phyloP scores from a whole-genome alignment of 139 green algal genomes.

The Micractinium conductrix region DNA sequence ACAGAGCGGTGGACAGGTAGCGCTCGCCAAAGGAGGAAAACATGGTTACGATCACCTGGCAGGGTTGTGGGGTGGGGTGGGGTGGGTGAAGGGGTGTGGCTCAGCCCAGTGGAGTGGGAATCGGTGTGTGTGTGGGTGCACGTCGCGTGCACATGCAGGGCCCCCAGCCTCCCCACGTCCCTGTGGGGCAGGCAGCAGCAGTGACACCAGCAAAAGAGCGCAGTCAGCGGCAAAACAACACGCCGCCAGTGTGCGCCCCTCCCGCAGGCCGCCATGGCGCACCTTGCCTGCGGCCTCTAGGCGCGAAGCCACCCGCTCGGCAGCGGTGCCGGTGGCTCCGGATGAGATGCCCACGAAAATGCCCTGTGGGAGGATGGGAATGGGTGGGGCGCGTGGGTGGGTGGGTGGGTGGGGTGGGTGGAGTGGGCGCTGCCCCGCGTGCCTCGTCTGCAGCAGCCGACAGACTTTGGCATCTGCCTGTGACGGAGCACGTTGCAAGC shows the following conservation, averaged over 20 bases:
- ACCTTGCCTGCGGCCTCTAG: slow-evolving; percentile 90
- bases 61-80: background rate
- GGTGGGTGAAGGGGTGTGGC: background rate
- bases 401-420: too few relatives aligned
- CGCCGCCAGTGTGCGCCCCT: too few relatives aligned
- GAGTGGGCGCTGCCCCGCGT: too few relatives aligned
- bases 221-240: background rate
- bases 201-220: background rate
- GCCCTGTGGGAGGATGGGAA: too few relatives aligned
- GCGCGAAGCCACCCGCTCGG: slow-evolving; percentile 76
- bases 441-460: too few relatives aligned
- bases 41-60: slow-evolving; percentile 71
- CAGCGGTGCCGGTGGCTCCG: slow-evolving; percentile 62
- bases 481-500: too few relatives aligned
- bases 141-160: background rate
- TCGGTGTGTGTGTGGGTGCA: too few relatives aligned
- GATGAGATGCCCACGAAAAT: slow-evolving; percentile 79
- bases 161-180: background rate
- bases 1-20: slow-evolving; percentile 92
- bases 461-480: too few relatives aligned
- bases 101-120: background rate
- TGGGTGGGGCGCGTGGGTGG: too few relatives aligned
- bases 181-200: background rate
- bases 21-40: slow-evolving; percentile 94
- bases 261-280: background rate